phyloP scores from a whole-genome alignment of 2,329 filamentous ascomycete species.

The Alternaria sp. region DNA sequence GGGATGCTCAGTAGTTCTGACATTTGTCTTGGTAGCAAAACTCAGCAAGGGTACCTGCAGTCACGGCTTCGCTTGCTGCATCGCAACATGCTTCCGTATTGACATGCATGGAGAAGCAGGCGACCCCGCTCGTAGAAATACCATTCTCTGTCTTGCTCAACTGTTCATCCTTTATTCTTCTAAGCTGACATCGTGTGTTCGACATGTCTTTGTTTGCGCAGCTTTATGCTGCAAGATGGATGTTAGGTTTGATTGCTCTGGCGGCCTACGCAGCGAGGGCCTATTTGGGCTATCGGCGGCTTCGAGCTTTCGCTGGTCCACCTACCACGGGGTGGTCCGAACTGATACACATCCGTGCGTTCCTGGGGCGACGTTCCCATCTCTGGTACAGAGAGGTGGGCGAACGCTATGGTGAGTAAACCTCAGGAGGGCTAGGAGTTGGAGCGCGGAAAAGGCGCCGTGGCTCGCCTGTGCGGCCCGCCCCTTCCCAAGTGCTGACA shows the following conservation, averaged over 20 bases:
- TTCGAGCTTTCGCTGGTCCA: conserved; percentile 34
- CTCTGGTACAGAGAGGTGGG: conserved; percentile 19
- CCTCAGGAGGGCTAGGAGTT: not conserved
- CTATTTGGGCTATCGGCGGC: conserved; percentile 24
- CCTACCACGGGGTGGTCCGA: conserved; percentile 36
- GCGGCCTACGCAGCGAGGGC: conserved; percentile 20
- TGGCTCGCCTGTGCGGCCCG: not conserved
- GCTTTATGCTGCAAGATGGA: conserved; percentile 19
- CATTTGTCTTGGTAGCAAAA: not conserved
- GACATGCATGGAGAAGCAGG: not conserved
- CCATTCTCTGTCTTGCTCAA: not conserved
- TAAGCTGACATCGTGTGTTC: not conserved
- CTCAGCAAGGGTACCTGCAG: not conserved
- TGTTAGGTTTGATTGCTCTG: conserved; percentile 12
- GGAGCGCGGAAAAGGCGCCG: not conserved
- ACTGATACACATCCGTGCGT: conserved; percentile 27
- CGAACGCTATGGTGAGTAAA: conserved; percentile 35
- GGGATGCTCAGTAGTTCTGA: too few relatives aligned
- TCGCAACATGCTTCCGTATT: not conserved
- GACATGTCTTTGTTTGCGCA: conserved; percentile 18
- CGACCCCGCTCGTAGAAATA: not conserved
- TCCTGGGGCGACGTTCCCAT: too few relatives aligned
- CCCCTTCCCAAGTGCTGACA: not conserved
- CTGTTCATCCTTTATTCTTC: too few relatives aligned
- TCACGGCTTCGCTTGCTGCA: not conserved